Percentiles rank a stretch among this genome's conserved stretches.
Evolutionary conservation across 2,329 filamentous ascomycete genomes (phyloP).

Genomic region (Colletotrichum siamense): DNA sequence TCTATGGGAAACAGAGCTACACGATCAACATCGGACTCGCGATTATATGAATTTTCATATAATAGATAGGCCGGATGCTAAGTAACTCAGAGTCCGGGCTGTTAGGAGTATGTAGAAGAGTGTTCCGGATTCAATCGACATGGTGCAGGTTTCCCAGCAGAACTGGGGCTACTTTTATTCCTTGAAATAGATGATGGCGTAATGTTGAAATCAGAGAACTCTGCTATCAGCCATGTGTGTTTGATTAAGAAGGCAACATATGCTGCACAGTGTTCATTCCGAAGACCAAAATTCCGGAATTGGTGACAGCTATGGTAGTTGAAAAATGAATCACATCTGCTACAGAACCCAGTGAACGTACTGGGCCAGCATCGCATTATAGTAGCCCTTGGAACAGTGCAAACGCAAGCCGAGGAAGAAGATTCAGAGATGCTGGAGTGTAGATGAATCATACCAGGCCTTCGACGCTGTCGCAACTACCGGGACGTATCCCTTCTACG

Average conservation of each 20-base stretch:
- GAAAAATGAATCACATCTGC: background rate
- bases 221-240: background rate
- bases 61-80: background rate
- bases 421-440: accelerated
- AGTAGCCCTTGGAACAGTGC: background rate
- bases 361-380: background rate
- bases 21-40: background rate
- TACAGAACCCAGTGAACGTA: background rate
- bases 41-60: background rate
- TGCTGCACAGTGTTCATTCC: background rate
- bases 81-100: background rate
- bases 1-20: background rate
- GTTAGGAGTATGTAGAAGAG: background rate
- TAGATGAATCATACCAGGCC: background rate
- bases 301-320: background rate
- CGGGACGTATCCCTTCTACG: background rate
- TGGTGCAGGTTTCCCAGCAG: background rate
- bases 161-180: background rate
- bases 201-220: background rate
- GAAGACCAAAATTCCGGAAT: background rate
- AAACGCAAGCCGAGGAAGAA: background rate
- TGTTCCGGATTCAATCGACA: background rate
- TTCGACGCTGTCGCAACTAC: background rate
- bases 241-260: background rate
- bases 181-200: background rate